Evolutionary conservation across 2,329 filamentous ascomycete genomes (phyloP).

Genomic region (Emmonsia crescens): DNA sequence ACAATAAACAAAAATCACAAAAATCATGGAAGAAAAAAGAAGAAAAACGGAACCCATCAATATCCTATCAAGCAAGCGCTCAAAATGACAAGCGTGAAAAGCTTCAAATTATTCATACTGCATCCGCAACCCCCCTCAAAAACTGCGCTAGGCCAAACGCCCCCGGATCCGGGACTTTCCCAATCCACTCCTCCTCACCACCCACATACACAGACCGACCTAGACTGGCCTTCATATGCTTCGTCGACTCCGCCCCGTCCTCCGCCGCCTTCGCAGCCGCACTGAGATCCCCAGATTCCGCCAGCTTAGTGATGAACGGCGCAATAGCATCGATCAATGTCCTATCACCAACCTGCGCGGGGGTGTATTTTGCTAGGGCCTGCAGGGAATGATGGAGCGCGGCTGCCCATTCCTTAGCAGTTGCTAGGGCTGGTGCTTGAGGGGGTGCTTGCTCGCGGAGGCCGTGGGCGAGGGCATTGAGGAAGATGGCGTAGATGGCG

Average conservation of each 20-base stretch:
- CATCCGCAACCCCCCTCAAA: constrained; percentile 63
- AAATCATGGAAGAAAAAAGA: too few species aligned
- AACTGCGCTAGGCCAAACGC: constrained; percentile 75
- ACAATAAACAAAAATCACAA: neutral
- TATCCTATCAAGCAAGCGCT: neutral
- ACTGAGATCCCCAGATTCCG: constrained; percentile 52
- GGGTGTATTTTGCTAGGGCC: constrained; percentile 71
- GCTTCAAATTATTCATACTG: constrained; percentile 10
- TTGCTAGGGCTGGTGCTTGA: constrained; percentile 36
- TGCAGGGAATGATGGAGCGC: constrained; percentile 62
- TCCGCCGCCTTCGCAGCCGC: constrained; percentile 65
- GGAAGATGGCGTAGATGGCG: constrained; percentile 77
- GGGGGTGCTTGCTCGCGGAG: constrained; percentile 43
- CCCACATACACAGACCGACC: constrained; percentile 77
- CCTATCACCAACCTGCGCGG: constrained; percentile 76
- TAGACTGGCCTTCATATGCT: constrained; percentile 82
- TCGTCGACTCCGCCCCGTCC: constrained; percentile 69
- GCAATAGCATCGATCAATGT: constrained; percentile 83
- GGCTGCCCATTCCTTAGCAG: constrained; percentile 47
- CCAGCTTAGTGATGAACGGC: constrained; percentile 70
- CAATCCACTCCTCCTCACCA: constrained; percentile 51
- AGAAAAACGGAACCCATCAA: neutral
- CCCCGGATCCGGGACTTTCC: constrained; percentile 63
- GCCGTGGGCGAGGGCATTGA: constrained; percentile 71
- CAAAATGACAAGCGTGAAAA: neutral